Evolutionary conservation across 2,329 filamentous ascomycete species (phyloP), one percentile per base, ranked within the genome.

Genomic region (Aspergillus proliferans): DNA sequence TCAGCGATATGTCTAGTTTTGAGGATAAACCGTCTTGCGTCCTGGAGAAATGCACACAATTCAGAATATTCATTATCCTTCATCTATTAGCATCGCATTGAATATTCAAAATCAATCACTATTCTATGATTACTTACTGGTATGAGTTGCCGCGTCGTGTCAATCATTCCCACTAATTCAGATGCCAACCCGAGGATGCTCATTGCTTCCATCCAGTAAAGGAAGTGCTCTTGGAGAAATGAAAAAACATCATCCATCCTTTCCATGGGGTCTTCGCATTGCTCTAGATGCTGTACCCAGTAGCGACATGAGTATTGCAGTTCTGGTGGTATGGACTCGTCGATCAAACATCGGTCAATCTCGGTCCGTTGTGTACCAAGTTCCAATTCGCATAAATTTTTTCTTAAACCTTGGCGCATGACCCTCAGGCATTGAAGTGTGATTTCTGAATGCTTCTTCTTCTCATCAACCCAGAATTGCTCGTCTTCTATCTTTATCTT

Each of bases 381-480:
- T 9, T 30, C 47, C 24, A 36, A 10, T 6, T 33, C 36, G 43
- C 53, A 59, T 19, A 59, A 52, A 42, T 59, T 50, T 30, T 52
- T 46, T 14, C 45, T 54, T 1, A 60, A 24, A 8, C 43, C 4
- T 9, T 42, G 2, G 1, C 33, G 18, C 57, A 59, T 57, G 7
- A 52, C 10, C 47, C 41, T 12, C 19, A 70, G 55, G 54, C 65
- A 69, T 48, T 46, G 40, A 46, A 36, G 24, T 8, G 57, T 59
- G 24, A 71, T 52, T 24, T 49, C 51, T 28, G 56, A 8, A 46
- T 72, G 62, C 43, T 55, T 58, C 8, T 49, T 40, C 47, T 56
- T 62, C 53, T 68, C 58, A 43, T 72, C 52, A 46, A 67, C 56
- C 57, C 60, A 58, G 54, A n/a, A n/a, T n/a, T n/a, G n/a, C n/a